phyloP scores from a whole-genome alignment of 345 rosid genomes.

The Noccaea bulbosa region DNA sequence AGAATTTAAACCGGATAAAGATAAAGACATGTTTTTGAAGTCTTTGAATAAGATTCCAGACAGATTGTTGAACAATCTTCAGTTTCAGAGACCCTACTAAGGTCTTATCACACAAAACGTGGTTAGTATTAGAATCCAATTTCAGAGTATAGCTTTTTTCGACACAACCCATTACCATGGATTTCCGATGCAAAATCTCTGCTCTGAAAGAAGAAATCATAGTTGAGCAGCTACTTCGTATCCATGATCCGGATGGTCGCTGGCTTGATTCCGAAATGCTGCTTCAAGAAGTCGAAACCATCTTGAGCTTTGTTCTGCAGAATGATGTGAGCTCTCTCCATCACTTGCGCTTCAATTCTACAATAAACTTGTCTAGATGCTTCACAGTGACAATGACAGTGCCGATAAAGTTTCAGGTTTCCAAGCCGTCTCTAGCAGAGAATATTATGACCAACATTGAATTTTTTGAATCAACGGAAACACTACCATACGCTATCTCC shows the following conservation, averaged over 20 bases:
- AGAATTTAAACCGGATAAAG: conserved; percentile 2
- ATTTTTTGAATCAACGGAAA: conserved; percentile 51
- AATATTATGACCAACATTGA: conserved; percentile 46
- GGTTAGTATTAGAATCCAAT: conserved; percentile 1
- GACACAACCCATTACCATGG: conserved; percentile 31
- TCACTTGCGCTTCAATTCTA: conserved; percentile 19
- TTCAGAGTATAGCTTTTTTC: conserved; percentile 1
- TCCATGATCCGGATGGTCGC: conserved; percentile 82
- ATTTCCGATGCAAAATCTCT: conserved; percentile 22
- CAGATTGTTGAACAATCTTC: conserved; percentile 42
- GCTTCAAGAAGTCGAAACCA: conserved; percentile 61
- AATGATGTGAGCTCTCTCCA: conserved; percentile 36
- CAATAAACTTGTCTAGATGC: conserved; percentile 1
- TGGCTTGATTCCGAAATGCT: conserved; percentile 62
- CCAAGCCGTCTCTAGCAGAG: conserved; percentile 27
- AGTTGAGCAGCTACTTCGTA: conserved; percentile 56
- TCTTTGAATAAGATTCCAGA: conserved; percentile 38
- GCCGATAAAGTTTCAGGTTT: conserved; percentile 48
- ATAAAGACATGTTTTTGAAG: conserved; percentile 23
- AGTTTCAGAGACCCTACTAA: conserved; percentile 35
- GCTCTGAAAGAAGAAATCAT: conserved; percentile 53
- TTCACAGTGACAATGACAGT: background rate
- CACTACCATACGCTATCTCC: conserved; percentile 50
- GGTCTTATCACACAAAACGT: conserved; percentile 28
- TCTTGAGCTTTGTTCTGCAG: conserved; percentile 51